Evolutionary conservation across 768 basidiomycete genomes (phyloP).

Genomic region (Serendipita vermifera): DNA sequence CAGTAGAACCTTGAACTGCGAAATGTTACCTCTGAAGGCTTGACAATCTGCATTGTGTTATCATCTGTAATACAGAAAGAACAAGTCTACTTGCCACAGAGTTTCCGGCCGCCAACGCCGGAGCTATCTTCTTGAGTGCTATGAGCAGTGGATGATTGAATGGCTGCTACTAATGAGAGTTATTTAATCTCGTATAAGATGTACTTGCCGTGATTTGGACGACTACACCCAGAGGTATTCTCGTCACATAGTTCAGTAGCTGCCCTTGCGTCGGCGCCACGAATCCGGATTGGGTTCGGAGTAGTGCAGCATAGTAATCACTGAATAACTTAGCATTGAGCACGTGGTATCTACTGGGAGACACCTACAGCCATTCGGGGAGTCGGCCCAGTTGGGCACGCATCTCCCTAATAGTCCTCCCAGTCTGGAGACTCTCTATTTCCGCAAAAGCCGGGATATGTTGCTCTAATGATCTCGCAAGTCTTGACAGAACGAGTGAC

Average conservation of each 20-base stretch:
- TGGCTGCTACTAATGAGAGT: conserved; percentile 34
- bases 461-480: conserved; percentile 50
- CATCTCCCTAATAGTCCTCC: conserved; percentile 74
- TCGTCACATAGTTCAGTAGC: conserved; percentile 63
- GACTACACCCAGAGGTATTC: conserved; percentile 77
- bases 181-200: neutral
- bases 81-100: conserved; percentile 41
- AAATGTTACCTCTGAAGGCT: conserved; percentile 9
- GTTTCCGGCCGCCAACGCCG: conserved; percentile 74
- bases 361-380: conserved; percentile 73
- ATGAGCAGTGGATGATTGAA: conserved; percentile 88
- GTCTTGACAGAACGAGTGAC: conserved; percentile 47
- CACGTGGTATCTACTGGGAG: neutral
- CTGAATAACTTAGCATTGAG: conserved; percentile 27
- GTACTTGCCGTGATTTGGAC: conserved; percentile 66
- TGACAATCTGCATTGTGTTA: conserved; percentile 11
- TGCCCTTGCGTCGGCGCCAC: conserved; percentile 70
- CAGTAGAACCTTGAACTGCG: conserved; percentile 14
- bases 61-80: neutral
- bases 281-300: conserved; percentile 53
- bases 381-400: conserved; percentile 59
- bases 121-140: conserved; percentile 78
- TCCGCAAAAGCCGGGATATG: conserved; percentile 45
- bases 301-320: conserved; percentile 62
- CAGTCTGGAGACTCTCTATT: conserved; percentile 65